These are phyloP conservation scores for Hypoxylon fragiforme DNA, from an alignment of 495 filamentous ascomycete species.

Conservation along the genomic window DNA sequence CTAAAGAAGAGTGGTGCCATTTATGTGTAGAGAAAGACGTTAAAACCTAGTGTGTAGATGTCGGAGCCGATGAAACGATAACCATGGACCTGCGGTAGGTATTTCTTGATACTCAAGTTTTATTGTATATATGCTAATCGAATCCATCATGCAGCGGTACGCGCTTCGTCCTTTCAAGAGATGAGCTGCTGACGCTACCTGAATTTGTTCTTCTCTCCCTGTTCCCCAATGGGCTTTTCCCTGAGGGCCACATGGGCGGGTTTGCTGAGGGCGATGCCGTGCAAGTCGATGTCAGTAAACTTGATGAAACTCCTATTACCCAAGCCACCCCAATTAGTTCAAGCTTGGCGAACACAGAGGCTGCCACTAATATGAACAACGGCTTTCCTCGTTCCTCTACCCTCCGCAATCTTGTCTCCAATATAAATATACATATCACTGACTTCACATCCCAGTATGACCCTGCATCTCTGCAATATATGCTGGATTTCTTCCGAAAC, in stretches of 20 bases:
- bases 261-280: slow-evolving; percentile 91
- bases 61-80: slow-evolving; percentile 91
- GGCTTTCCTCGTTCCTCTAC: slow-evolving; percentile 27
- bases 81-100: slow-evolving; percentile 88
- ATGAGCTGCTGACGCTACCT: slow-evolving; percentile 91
- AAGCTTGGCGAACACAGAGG: slow-evolving; percentile 17
- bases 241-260: slow-evolving; percentile 93
- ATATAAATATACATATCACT: slow-evolving; percentile 59
- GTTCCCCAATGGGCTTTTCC: slow-evolving; percentile 96
- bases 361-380: slow-evolving; percentile 31
- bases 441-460: slow-evolving; percentile 79
- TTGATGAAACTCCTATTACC: slow-evolving; percentile 28
- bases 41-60: slow-evolving; percentile 57
- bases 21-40: not conserved
- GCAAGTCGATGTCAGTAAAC: slow-evolving; percentile 85
- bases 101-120: not conserved
- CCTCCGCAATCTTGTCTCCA: slow-evolving; percentile 47
- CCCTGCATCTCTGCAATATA: slow-evolving; percentile 93
- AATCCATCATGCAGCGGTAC: slow-evolving; percentile 66
- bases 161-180: slow-evolving; percentile 88
- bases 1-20: slow-evolving; percentile 1
- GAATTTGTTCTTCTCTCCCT: slow-evolving; percentile 99
- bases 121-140: slow-evolving; percentile 28
- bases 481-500: slow-evolving; percentile 97
- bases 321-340: slow-evolving; percentile 23